Evolutionary conservation across 768 basidiomycete genomes (phyloP).

Genomic region (Psilocybe subaeruginosa): DNA sequence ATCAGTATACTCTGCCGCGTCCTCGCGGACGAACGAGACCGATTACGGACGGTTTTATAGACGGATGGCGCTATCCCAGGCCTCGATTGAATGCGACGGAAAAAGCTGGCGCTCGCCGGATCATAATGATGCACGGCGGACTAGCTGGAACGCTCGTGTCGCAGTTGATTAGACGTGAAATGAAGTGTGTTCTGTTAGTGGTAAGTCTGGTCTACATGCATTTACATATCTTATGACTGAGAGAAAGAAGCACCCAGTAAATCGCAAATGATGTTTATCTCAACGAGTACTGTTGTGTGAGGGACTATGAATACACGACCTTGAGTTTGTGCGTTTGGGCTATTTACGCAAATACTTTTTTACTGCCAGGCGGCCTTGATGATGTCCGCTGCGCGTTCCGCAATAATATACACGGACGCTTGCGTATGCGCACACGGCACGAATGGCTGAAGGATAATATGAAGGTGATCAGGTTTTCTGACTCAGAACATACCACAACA

Average conservation of each 20-base stretch:
- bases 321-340: no score
- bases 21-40: neutral
- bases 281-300: no score
- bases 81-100: neutral
- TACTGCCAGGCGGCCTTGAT: constrained; percentile 11
- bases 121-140: no score
- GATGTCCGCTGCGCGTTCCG: constrained; percentile 18
- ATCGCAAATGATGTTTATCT: no score
- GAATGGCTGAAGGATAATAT: constrained; percentile 9
- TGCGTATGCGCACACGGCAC: constrained; percentile 20
- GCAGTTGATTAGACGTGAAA: no score
- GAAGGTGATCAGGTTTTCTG: neutral
- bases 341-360: no score
- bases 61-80: neutral
- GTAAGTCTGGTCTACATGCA: no score
- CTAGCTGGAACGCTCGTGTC: no score
- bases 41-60: neutral
- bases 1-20: neutral
- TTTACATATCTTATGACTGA: no score
- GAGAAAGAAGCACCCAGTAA: no score
- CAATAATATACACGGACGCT: constrained; percentile 18
- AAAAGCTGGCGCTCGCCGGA: neutral
- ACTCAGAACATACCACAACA: neutral
- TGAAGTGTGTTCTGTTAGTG: no score
- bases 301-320: no score